Conservation (phyloP, 768 basidiomycete genomes). For the Panus rudis region DNA sequence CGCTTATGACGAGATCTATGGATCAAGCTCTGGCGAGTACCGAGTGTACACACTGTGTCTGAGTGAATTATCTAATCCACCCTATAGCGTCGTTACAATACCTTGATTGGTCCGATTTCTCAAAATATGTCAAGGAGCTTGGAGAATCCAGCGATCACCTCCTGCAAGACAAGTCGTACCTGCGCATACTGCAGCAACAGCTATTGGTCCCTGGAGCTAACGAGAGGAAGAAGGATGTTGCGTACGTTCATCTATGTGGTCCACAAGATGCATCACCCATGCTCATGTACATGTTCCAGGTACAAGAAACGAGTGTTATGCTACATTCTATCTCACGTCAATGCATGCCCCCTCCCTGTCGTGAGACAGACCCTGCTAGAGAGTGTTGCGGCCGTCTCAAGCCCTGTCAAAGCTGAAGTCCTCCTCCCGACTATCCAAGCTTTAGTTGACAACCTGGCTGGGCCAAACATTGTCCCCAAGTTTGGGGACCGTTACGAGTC, state of each 20-base stretch:
- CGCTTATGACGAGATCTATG: slow-evolving; percentile 70
- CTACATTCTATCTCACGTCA: slow-evolving; percentile 75
- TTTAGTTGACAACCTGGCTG: slow-evolving; percentile 18
- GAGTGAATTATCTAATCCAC: slow-evolving; percentile 5
- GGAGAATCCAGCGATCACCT: slow-evolving; percentile 47
- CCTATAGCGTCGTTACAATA: slow-evolving; percentile 50
- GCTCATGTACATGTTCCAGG: slow-evolving; percentile 27
- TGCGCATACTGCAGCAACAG: slow-evolving; percentile 54
- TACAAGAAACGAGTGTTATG: slow-evolving; percentile 68
- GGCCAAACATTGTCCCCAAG: slow-evolving; percentile 8
- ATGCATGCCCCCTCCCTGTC: slow-evolving; percentile 40
- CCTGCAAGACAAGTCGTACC: slow-evolving; percentile 48
- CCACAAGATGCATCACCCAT: neutral
- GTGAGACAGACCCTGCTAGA: slow-evolving; percentile 51
- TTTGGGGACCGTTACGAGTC: slow-evolving; percentile 33
- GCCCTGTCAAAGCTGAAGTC: slow-evolving; percentile 42
- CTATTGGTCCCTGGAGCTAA: slow-evolving; percentile 39
- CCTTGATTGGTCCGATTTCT: slow-evolving; percentile 56
- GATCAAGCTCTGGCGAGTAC: slow-evolving; percentile 45
- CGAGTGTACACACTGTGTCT: neutral
- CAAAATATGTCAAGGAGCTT: slow-evolving; percentile 49
- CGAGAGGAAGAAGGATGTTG: slow-evolving; percentile 48
- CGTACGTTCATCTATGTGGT: slow-evolving; percentile 32
- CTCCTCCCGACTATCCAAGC: slow-evolving; percentile 51
- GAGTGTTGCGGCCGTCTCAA: slow-evolving; percentile 39